phyloP scores from a whole-genome alignment of 75 land plant species.

The Selaginella tamariscina region DNA sequence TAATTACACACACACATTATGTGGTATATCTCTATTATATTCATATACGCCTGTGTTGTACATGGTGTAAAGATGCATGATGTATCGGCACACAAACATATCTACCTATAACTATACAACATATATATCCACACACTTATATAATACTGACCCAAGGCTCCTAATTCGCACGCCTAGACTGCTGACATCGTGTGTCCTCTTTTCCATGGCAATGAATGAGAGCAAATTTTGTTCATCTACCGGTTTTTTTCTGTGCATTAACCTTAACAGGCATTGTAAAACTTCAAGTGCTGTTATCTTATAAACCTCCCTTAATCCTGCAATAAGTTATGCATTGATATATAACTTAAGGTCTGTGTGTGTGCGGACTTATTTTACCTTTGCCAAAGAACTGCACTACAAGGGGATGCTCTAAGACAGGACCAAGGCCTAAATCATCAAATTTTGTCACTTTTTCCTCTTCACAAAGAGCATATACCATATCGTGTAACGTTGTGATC shows the following conservation, averaged over 20 bases:
- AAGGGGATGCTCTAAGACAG: conserved; percentile 52
- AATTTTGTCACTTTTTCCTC: conserved; percentile 58
- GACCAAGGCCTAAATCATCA: conserved; percentile 75
- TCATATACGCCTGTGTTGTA: neutral
- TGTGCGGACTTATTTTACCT: too few relatives aligned
- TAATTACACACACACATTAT: too few relatives aligned
- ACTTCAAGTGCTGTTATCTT: conserved; percentile 52
- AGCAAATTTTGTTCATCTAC: conserved; percentile 35
- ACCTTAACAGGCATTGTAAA: conserved; percentile 22
- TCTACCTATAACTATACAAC: neutral
- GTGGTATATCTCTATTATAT: neutral
- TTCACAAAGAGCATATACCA: conserved; percentile 43
- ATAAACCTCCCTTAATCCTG: conserved; percentile 23
- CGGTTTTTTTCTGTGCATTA: conserved; percentile 1
- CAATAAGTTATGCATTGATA: too few relatives aligned
- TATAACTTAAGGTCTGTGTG: too few relatives aligned
- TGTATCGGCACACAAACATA: neutral
- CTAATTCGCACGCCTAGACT: conserved; percentile 59
- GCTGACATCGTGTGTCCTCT: conserved; percentile 24
- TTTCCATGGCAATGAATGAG: conserved; percentile 36
- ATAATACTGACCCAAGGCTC: conserved; percentile 44
- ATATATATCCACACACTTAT: neutral
- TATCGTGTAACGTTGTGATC: conserved; percentile 58
- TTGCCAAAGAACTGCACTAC: conserved; percentile 51
- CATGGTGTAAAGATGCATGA: neutral